Evolutionary conservation across 345 rosid genomes (phyloP).

Genomic region (Eucalyptus erythrocorys): DNA sequence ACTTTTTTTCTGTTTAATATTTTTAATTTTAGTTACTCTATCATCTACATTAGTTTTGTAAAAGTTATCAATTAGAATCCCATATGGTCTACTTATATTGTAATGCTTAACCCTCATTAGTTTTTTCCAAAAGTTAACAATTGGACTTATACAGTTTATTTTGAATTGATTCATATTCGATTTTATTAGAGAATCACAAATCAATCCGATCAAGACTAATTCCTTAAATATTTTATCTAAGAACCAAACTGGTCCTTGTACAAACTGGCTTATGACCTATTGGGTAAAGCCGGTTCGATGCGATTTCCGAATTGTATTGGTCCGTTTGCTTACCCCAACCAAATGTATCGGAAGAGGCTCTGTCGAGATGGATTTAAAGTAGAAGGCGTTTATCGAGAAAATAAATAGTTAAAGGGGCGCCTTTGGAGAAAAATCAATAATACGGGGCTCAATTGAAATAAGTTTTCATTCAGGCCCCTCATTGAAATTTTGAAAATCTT

Average conservation of each 20-base stretch:
- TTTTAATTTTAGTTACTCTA: background rate
- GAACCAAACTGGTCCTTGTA: background rate
- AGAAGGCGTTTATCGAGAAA: background rate
- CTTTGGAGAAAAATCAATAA: background rate
- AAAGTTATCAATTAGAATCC: too few species aligned
- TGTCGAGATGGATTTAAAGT: background rate
- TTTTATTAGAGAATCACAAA: accelerated
- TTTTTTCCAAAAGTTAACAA: too few species aligned
- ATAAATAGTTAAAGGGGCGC: accelerated
- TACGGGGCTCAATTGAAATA: background rate
- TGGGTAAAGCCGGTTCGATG: background rate
- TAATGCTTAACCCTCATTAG: background rate
- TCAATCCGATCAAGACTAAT: accelerated
- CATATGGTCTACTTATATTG: background rate
- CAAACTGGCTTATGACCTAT: background rate
- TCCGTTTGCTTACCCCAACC: background rate
- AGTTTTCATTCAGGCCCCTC: background rate
- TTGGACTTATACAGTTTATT: background rate
- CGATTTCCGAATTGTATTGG: background rate
- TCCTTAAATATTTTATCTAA: background rate
- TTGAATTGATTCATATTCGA: background rate
- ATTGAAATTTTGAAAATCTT: background rate
- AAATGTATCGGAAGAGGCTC: background rate
- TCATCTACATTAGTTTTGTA: background rate
- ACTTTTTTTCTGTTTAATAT: too few species aligned